phyloP scores from a whole-genome alignment of 148 eudicot species.

The Rhododendron molle region DNA sequence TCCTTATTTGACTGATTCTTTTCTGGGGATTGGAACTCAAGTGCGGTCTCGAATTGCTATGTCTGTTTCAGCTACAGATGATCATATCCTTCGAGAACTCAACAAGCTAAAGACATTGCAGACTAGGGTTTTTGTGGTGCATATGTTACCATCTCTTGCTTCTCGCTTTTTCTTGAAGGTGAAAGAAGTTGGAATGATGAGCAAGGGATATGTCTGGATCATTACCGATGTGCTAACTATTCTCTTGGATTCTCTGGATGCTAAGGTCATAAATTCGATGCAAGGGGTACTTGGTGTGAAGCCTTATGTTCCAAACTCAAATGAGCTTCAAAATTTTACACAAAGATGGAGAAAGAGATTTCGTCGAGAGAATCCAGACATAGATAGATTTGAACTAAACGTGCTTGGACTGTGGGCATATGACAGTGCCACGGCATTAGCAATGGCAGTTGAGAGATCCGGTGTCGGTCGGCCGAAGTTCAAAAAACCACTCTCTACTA shows the following conservation, averaged over 20 bases:
- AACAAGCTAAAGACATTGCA: conserved; percentile 42
- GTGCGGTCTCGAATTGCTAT: conserved; percentile 33
- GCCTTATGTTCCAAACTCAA: conserved; percentile 37
- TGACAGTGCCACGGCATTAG: conserved; percentile 49
- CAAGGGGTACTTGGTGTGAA: conserved; percentile 32
- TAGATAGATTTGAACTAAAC: conserved; percentile 20
- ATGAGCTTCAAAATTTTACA: conserved; percentile 22
- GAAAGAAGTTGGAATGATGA: conserved; percentile 55
- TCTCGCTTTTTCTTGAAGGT: conserved; percentile 32
- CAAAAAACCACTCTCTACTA: conserved; percentile 5
- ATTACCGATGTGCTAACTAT: conserved; percentile 42
- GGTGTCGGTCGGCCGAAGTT: conserved; percentile 14
- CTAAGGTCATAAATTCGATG: conserved; percentile 4
- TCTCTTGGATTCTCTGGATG: conserved; percentile 33
- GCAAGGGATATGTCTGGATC: conserved; percentile 63
- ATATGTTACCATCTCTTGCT: conserved; percentile 43
- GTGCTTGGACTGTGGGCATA: conserved; percentile 57
- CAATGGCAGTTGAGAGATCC: conserved; percentile 43
- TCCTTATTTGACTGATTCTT: conserved; percentile 39
- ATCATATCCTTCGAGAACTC: conserved; percentile 42
- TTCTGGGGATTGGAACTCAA: conserved; percentile 22
- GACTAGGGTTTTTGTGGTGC: conserved; percentile 65
- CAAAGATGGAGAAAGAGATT: conserved; percentile 39
- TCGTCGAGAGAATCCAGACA: conserved; percentile 35
- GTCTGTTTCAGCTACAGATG: conserved; percentile 38